These are phyloP conservation scores for Quercus ilex DNA, from an alignment of 306 rosid genomes.

Conservation along the genomic window DNA sequence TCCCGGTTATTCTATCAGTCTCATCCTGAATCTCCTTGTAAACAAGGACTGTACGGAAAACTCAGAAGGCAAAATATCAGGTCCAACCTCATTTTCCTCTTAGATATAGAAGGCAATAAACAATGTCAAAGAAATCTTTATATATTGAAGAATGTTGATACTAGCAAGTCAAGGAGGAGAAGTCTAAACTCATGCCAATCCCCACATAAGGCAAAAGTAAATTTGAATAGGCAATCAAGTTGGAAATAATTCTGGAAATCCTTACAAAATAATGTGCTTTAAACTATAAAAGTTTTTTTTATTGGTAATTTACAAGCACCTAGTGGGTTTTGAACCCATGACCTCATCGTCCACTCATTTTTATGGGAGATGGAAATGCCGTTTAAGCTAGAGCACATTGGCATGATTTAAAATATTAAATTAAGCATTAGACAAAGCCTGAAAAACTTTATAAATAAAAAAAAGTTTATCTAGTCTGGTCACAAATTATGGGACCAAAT, in stretches of 20 bases:
- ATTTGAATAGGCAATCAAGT: not conserved
- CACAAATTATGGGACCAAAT: too few species aligned
- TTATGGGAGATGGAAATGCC: too few species aligned
- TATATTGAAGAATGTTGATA: slow-evolving; percentile 3
- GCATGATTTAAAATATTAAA: too few species aligned
- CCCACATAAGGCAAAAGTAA: not conserved
- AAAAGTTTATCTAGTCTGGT: too few species aligned
- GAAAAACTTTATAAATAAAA: too few species aligned
- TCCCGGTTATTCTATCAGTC: slow-evolving; percentile 89
- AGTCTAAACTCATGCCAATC: not conserved
- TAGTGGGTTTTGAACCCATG: not conserved
- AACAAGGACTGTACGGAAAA: slow-evolving; percentile 56
- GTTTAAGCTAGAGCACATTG: too few species aligned
- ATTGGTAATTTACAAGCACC: too few species aligned
- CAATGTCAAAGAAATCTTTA: not conserved
- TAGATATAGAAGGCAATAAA: not conserved
- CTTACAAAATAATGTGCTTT: too few species aligned
- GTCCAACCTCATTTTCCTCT: slow-evolving; percentile 4
- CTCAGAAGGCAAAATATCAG: slow-evolving; percentile 9
- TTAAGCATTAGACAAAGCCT: too few species aligned
- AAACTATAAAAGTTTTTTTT: too few species aligned
- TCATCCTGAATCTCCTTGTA: slow-evolving; percentile 91
- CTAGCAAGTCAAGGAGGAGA: not conserved
- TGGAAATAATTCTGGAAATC: not conserved
- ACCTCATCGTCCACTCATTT: too few species aligned